These are phyloP conservation scores for Solanum commersonii DNA, from an alignment of 257 asterid species.

Conservation along the genomic window DNA sequence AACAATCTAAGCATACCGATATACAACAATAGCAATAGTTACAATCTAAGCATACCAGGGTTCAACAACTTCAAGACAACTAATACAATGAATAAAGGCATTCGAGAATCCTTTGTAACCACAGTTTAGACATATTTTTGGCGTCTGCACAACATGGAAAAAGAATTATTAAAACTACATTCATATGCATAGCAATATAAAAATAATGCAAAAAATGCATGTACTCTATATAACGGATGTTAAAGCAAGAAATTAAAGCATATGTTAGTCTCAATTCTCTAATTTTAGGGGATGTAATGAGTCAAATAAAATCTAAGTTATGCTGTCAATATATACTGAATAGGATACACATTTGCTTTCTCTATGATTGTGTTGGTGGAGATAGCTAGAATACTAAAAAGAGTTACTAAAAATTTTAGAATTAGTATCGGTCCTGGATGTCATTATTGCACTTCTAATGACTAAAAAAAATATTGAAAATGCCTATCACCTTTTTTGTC, in stretches of 20 bases:
- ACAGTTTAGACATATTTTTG: conserved; percentile 37
- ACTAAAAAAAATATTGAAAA: too few relatives aligned
- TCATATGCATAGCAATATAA: not conserved
- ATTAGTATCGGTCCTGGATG: too few relatives aligned
- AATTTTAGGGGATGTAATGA: not conserved
- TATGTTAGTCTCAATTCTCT: not conserved
- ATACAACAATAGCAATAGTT: not conserved
- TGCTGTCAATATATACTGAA: too few relatives aligned
- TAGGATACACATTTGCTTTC: too few relatives aligned
- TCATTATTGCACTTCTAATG: too few relatives aligned
- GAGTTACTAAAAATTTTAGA: too few relatives aligned
- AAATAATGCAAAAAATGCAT: not conserved
- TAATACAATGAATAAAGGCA: conserved; percentile 45
- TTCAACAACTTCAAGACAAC: conserved; percentile 19
- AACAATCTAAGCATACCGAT: too few relatives aligned
- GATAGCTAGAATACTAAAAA: too few relatives aligned
- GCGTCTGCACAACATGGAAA: conserved; percentile 22
- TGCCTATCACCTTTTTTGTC: too few relatives aligned
- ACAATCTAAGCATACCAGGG: not conserved
- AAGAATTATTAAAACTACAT: not conserved
- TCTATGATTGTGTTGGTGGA: too few relatives aligned
- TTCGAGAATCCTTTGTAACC: conserved; percentile 41
- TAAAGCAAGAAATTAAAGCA: not conserved
- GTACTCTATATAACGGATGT: not conserved
- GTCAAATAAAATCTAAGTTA: too few relatives aligned